These are phyloP conservation scores for Bathelium albidoporum DNA, from an alignment of 495 filamentous ascomycete genomes.

Conservation along the genomic window DNA sequence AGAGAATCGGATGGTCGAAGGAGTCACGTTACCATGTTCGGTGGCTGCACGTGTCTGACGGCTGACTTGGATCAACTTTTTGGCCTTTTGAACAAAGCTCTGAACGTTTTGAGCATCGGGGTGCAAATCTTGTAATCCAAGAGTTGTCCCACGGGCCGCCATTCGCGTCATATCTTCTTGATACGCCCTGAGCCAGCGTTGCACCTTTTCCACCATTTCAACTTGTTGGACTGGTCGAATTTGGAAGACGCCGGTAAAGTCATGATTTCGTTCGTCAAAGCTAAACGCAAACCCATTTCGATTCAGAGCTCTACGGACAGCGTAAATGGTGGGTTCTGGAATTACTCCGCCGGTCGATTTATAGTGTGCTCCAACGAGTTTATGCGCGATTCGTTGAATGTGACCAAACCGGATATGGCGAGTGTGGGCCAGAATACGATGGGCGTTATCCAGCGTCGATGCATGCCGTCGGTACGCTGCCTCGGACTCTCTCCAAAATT, in stretches of 20 bases:
- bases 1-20: conserved; percentile 33
- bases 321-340: conserved; percentile 48
- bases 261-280: conserved; percentile 29
- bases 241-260: conserved; percentile 32
- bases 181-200: conserved; percentile 48
- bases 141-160: conserved; percentile 12
- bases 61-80: conserved; percentile 53
- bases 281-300: conserved; percentile 45
- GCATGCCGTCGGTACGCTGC: conserved; percentile 38
- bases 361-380: conserved; percentile 31
- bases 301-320: conserved; percentile 53
- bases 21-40: conserved; percentile 42
- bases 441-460: conserved; percentile 30
- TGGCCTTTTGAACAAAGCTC: conserved; percentile 56
- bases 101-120: conserved; percentile 33
- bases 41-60: conserved; percentile 53
- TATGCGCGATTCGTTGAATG: conserved; percentile 52
- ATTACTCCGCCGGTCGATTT: conserved; percentile 28
- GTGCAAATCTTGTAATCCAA: conserved; percentile 17
- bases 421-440: conserved; percentile 29
- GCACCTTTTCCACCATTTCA: conserved; percentile 37
- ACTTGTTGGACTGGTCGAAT: conserved; percentile 42
- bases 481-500: conserved; percentile 42
- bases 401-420: conserved; percentile 40
- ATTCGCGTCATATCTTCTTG: conserved; percentile 36